Evolutionary conservation across 75 land plant species (phyloP).

Genomic region (Ceratopteris richardii): DNA sequence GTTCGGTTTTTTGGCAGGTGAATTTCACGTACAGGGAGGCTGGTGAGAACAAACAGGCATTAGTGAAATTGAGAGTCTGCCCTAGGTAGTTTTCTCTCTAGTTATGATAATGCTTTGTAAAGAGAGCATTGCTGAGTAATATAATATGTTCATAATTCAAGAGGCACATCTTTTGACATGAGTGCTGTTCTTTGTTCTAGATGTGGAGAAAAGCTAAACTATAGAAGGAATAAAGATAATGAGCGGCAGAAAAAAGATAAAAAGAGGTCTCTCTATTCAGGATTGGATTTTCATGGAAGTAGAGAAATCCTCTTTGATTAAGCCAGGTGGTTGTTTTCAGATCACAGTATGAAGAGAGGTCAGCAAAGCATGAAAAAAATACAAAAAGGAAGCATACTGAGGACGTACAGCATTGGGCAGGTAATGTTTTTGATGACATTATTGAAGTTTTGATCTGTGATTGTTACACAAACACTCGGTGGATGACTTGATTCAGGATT

Average conservation of each 20-base stretch:
- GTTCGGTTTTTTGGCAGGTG: slow-evolving; percentile 32
- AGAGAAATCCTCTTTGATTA: neutral
- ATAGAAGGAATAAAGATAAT: slow-evolving; percentile 52
- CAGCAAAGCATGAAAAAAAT: neutral
- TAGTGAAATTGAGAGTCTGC: slow-evolving; percentile 68
- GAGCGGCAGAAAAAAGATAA: slow-evolving; percentile 22
- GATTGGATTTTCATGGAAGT: neutral
- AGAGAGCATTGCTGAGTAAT: neutral
- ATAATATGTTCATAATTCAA: neutral
- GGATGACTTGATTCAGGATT: too few relatives aligned
- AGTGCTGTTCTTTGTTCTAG: slow-evolving; percentile 14
- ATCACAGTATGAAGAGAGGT: neutral
- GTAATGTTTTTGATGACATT: too few relatives aligned
- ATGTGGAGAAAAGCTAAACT: slow-evolving; percentile 68
- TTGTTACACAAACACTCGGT: too few relatives aligned
- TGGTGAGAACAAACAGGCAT: slow-evolving; percentile 76
- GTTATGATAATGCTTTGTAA: neutral
- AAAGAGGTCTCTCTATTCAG: slow-evolving; percentile 2
- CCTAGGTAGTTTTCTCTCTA: slow-evolving; percentile 22
- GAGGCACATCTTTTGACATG: slow-evolving; percentile 1
- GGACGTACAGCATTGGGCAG: too few relatives aligned
- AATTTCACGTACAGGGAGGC: slow-evolving; percentile 77
- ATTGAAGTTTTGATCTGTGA: too few relatives aligned
- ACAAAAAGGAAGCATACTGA: too few relatives aligned
- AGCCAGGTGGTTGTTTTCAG: neutral